Conservation (phyloP, 805 yeast species). For the Tetrapisispora arboricola region DNA sequence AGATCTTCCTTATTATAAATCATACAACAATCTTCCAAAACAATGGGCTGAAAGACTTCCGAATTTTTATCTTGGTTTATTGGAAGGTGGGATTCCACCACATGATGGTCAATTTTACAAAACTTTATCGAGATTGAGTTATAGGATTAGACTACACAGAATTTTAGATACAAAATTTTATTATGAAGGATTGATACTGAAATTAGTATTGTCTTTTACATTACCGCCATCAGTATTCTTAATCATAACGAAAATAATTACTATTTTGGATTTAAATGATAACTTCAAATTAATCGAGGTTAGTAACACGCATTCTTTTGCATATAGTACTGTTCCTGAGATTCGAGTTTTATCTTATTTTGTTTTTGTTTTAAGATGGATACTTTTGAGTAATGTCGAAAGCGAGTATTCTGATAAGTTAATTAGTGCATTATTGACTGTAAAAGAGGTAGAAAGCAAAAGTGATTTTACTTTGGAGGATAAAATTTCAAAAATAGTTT, state of each 20-base stretch:
- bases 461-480: slow-evolving; percentile 4
- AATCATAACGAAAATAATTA: slow-evolving; percentile 10
- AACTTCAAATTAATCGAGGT: slow-evolving; percentile 8
- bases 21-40: slow-evolving; percentile 33
- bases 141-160: slow-evolving; percentile 7
- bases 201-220: slow-evolving; percentile 10
- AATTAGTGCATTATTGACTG: slow-evolving; percentile 2
- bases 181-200: slow-evolving; percentile 15
- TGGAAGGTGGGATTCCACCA: slow-evolving; percentile 36
- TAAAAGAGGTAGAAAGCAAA: not conserved
- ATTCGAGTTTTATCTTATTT: slow-evolving; percentile 16
- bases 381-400: slow-evolving; percentile 10
- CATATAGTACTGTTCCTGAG: slow-evolving; percentile 14
- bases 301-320: slow-evolving; percentile 6
- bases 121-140: slow-evolving; percentile 15
- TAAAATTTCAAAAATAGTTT: slow-evolving; percentile 4
- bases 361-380: slow-evolving; percentile 15
- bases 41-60: slow-evolving; percentile 32
- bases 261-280: slow-evolving; percentile 4
- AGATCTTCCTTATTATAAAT: slow-evolving; percentile 40
- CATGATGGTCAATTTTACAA: slow-evolving; percentile 29
- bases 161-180: slow-evolving; percentile 9
- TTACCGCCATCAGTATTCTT: slow-evolving; percentile 23
- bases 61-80: slow-evolving; percentile 25
- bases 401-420: slow-evolving; percentile 9